Conservation (phyloP, 139 green algal species). For the Penium margaritaceum region DNA sequence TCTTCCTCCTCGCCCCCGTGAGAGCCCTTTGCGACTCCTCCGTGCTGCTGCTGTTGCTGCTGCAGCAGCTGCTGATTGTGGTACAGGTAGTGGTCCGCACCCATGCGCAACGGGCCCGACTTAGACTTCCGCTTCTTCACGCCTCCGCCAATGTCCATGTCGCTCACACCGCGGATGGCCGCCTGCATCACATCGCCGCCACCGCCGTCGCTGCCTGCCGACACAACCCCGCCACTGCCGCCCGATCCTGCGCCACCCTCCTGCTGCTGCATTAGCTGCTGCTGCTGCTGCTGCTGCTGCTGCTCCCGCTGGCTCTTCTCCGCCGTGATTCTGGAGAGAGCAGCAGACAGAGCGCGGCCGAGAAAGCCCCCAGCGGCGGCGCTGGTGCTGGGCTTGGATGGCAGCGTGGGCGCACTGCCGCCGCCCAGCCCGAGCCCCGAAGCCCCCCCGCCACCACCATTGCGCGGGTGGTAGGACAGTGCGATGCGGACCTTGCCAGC, state of each 20-base stretch:
- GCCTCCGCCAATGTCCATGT: neutral
- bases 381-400: neutral
- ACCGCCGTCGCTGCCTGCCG: neutral
- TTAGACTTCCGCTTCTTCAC: slow-evolving; percentile 5
- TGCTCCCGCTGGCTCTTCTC: neutral
- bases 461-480: slow-evolving; percentile 15
- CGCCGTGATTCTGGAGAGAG: neutral
- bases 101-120: neutral
- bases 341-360: neutral
- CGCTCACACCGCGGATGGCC: neutral
- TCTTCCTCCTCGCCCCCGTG: too few species aligned
- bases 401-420: neutral
- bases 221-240: neutral
- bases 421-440: neutral
- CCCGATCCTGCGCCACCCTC: neutral
- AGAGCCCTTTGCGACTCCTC: too few species aligned
- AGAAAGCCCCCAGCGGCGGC: neutral
- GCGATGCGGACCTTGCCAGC: slow-evolving; percentile 9
- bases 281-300: neutral
- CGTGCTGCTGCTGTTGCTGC: too few species aligned
- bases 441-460: neutral
- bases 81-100: too few species aligned
- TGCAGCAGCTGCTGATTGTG: too few species aligned
- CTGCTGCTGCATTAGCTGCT: neutral
- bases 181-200: neutral